Base-by-base conservation (phyloP, 441 rosid genomes). In the Theobroma grandiflorum region DNA sequence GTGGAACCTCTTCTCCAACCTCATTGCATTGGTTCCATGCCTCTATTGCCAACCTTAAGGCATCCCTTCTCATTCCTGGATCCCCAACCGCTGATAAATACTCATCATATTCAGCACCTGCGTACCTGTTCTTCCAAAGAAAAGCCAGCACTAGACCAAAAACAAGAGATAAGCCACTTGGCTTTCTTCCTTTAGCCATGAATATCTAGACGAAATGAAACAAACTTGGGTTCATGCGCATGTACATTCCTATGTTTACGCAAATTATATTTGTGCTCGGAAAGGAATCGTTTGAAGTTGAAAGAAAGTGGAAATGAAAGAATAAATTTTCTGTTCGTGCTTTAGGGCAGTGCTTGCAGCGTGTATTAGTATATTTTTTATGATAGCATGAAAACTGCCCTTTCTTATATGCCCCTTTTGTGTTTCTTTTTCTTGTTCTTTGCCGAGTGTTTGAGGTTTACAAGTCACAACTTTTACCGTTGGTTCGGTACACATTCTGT, bases 11-110 rank as follows among this genome's bases (percentile, higher is more conserved):
- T 59, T 82, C 79, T n/a, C 92, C 92, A 63, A 89, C 94, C 86
- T 90, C 95, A 79, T 92, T 92, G 89, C 94, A 92, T 77, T 89
- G 91, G 72, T 92, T 92, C 94, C 95, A 90, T 33, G 91, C 88
- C 87, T 92, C 95, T 18, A 92, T 88, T 9, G 87, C 95, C 73
- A 90, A 79, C 82, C 95, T 87, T 18, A 92, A 58, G 0, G 86
- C 85, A 83, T 92, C 91, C 64, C 87, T 89, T 86, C 78, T 82
- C 95, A 90, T 90, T 78, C 93, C 92, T 0, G 92, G 90, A 82
- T 91, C 93, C 3, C 93, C 95, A 0, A 89, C 84, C 2, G 91
- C 92, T 42, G 95, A 86, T 50, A 73, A 16, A 55, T 88, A 86
- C 62, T 79, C 86, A 10, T 61, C 88, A 16, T 68, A 74, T 55